Conservation (phyloP, 371 early-diverging fungal genomes). For the Rhizopus stolonifer region DNA sequence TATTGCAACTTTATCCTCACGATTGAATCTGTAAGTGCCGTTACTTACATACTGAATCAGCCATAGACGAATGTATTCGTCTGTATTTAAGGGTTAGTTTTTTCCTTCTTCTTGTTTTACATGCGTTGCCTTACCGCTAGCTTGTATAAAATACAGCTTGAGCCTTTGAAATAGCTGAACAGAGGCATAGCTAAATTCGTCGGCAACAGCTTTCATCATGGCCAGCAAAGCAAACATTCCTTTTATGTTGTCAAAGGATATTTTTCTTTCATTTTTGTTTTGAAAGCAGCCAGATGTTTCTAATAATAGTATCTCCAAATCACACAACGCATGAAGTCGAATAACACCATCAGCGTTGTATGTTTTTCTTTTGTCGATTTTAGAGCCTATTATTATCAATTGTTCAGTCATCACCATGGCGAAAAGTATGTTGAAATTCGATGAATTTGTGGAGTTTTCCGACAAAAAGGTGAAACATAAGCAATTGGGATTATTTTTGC, state of each 20-base stretch:
- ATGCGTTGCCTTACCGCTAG: constrained; percentile 5
- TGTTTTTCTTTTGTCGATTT: constrained; percentile 5
- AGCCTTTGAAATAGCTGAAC: background rate
- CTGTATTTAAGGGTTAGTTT: constrained; percentile 19
- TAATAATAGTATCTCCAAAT: constrained; percentile 6
- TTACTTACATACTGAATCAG: constrained; percentile 16
- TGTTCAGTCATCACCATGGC: constrained; percentile 8
- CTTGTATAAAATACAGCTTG: constrained; percentile 9
- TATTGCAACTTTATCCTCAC: constrained; percentile 13
- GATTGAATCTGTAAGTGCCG: constrained; percentile 10
- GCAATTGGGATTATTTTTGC: no score
- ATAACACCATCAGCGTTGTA: constrained; percentile 1
- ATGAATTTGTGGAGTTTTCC: no score
- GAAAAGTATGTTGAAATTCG: no score
- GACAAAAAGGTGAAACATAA: no score
- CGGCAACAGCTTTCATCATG: constrained; percentile 4
- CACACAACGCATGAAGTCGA: background rate
- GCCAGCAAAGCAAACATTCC: constrained; percentile 7
- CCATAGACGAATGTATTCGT: constrained; percentile 16
- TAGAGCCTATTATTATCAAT: background rate
- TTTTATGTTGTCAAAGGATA: constrained; percentile 6
- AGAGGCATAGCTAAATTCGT: background rate
- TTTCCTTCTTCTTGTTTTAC: constrained; percentile 11
- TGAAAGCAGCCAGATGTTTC: constrained; percentile 8
- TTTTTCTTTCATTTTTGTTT: constrained; percentile 4